Evolutionary conservation across 345 rosid species (phyloP), one percentile per base, ranked within the genome.

Genomic region (Salix exigua): DNA sequence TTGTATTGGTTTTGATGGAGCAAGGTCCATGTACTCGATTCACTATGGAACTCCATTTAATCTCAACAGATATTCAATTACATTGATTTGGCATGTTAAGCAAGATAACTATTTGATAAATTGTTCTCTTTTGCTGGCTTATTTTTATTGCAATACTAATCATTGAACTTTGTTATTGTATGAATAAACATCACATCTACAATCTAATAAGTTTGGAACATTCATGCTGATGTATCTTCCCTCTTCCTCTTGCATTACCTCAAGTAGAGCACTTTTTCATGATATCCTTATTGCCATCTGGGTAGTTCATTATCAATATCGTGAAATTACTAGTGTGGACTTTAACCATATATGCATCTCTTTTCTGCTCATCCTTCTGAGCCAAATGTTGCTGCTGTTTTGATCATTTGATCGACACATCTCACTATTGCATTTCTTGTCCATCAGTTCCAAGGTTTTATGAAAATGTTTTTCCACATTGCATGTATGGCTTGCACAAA

Each of bases 1-100:
- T 51, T 92, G 94, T 81, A 91, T 88, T 66, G 85, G 80, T 33
- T 88, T 90, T 55, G 89, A 87, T 77, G 99, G 98, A 88, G 81
- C 83, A 82, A 96, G 99, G 99, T 95, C 28, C 66, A 79, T 79
- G 79, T 79, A 19, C 72, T 62, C 68, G 12, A 21, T 42, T 78
- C 68, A 14, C 19, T n/a, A 38, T 55, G 14, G 14, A 58, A 51
- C 65, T 16, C n/a, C 51, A 4, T 16, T 19, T 35, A 70, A 6
- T 74, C 11, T 12, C 66, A 26, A 18, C 30, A 40, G 6, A 6
- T 25, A 11, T 26, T 25, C 48, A 28, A 31, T 10, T n/a, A 9
- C 14, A 55, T n/a, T 55, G 62, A 55, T 31, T 64, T 4, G 26
- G 28, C 51, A 35, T 68, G 33, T 68, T 13, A 17, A 16, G 68